Evolutionary conservation across 2,329 filamentous ascomycete species (phyloP).

Genomic region (Parasarocladium wereldwijsianum): DNA sequence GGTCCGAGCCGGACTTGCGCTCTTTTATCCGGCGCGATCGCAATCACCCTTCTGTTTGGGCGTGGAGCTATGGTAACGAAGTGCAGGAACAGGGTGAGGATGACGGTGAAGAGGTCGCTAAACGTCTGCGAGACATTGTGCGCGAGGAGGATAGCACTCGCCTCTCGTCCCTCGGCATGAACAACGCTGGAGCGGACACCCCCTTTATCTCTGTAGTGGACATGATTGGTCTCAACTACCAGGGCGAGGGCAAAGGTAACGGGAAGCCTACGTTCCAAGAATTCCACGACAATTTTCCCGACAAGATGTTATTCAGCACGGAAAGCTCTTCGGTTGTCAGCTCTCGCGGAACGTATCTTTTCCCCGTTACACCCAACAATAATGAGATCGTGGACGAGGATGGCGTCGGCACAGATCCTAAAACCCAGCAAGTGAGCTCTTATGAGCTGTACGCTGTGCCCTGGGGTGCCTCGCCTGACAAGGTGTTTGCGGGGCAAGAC

Average conservation of each 20-base stretch:
- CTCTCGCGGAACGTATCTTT: constrained; percentile 35
- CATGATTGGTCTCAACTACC: constrained; percentile 36
- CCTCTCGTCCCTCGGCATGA: constrained; percentile 27
- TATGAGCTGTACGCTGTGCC: constrained; percentile 35
- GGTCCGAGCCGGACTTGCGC: constrained; percentile 36
- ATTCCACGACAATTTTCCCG: constrained; percentile 29
- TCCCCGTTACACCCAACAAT: constrained; percentile 27
- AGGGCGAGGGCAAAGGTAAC: constrained; percentile 31
- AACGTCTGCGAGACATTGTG: constrained; percentile 24
- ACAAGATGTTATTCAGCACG: constrained; percentile 29
- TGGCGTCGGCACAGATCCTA: constrained; percentile 2
- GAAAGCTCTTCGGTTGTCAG: constrained; percentile 30
- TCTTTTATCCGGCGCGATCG: constrained; percentile 34
- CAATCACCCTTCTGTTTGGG: constrained; percentile 38
- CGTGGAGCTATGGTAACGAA: constrained; percentile 40
- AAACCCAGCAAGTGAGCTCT: constrained; percentile 22
- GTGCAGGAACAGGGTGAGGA: constrained; percentile 28
- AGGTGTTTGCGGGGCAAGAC: constrained; percentile 35
- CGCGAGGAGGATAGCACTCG: constrained; percentile 31
- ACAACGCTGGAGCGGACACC: constrained; percentile 23
- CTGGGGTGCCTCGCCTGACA: constrained; percentile 35
- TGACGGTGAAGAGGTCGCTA: constrained; percentile 16
- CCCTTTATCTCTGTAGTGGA: constrained; percentile 26
- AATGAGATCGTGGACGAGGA: constrained; percentile 20
- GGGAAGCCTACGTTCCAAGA: constrained; percentile 17